Conservation (phyloP, 2,329 filamentous ascomycete species). For the Phoma sp. region DNA sequence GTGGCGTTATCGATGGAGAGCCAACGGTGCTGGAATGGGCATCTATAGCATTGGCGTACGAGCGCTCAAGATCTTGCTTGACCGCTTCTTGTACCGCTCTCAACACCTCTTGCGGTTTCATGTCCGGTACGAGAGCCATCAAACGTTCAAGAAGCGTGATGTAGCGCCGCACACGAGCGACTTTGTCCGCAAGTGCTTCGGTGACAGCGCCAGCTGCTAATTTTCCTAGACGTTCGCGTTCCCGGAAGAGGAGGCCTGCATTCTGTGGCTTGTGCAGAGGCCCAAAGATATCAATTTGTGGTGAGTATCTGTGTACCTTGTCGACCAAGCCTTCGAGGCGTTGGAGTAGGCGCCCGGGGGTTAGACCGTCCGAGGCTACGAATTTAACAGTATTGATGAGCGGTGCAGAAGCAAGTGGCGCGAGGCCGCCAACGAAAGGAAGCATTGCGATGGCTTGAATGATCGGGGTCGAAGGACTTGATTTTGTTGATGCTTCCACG, state of each 20-base stretch:
- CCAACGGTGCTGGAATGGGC: slow-evolving; percentile 1
- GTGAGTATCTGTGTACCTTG: slow-evolving; percentile 39
- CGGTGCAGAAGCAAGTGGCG: slow-evolving; percentile 31
- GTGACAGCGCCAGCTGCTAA: slow-evolving; percentile 23
- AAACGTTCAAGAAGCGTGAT: slow-evolving; percentile 37
- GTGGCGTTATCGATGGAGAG: not conserved
- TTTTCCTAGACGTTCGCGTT: slow-evolving; percentile 35
- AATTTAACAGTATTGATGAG: slow-evolving; percentile 36
- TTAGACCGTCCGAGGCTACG: slow-evolving; percentile 34
- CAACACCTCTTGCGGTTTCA: slow-evolving; percentile 28
- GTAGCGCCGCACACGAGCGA: slow-evolving; percentile 38
- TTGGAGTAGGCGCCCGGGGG: slow-evolving; percentile 40
- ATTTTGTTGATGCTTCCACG: slow-evolving; percentile 22
- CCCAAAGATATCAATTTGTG: slow-evolving; percentile 37
- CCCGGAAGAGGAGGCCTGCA: slow-evolving; percentile 33
- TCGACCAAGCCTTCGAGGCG: slow-evolving; percentile 44
- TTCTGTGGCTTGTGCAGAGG: slow-evolving; percentile 34
- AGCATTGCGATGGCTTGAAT: slow-evolving; percentile 37
- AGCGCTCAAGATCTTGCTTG: slow-evolving; percentile 26
- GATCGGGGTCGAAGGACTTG: slow-evolving; percentile 24
- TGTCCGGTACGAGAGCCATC: slow-evolving; percentile 35
- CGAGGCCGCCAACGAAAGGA: slow-evolving; percentile 36
- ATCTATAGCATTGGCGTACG: slow-evolving; percentile 30
- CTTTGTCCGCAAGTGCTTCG: slow-evolving; percentile 34
- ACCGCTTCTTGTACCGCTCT: slow-evolving; percentile 30